Evolutionary conservation across 441 rosid genomes (phyloP), one percentile per base, ranked within the genome.

Genomic region (Gossypium trilobum): DNA sequence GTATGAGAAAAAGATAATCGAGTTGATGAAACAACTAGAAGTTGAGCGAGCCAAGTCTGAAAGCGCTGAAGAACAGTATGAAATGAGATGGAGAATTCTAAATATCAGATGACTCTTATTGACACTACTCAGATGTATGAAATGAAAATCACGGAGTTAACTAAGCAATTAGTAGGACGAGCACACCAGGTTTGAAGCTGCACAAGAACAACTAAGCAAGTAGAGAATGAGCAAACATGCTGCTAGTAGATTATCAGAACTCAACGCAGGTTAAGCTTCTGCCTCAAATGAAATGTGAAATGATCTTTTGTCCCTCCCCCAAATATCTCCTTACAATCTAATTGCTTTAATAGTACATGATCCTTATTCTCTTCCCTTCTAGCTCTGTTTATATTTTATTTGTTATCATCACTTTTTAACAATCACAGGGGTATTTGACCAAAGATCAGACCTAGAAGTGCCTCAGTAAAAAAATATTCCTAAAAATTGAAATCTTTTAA

Each of bases 111-210:
- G 84, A 86, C 88, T 67, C 87, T 91, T 68, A 85, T 82, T 1
- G 95, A 89, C 73, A 89, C 89, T 75, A 87, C 87, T 54, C 77
- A 84, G 77, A 78, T 76, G 59, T 90, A 86, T 67, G 97, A 93
- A 85, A 82, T 84, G 77, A 90, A 87, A 81, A 82, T 86, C 79
- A 73, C 78, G 36, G 84, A 89, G 74, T 86, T 90, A 57, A 82
- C 74, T 55, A 84, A 83, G 83, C 82, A 89, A 77, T 68, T 88
- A 65, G 89, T 29, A 82, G 74, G 83, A 88, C 20, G 80, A 84
- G 71, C 79, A 81, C 79, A 74, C 81, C 27, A 71, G 78, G 78
- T 84, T 73, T 79, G 86, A 83, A 74, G 84, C 51, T 60, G 80
- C 78, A 54, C 83, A 81, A 80, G 87, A 93, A 71, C 88, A 88